These are phyloP conservation scores for Solanum aculeatissimum DNA, from an alignment of 305 asterid genomes.

Conservation along the genomic window DNA sequence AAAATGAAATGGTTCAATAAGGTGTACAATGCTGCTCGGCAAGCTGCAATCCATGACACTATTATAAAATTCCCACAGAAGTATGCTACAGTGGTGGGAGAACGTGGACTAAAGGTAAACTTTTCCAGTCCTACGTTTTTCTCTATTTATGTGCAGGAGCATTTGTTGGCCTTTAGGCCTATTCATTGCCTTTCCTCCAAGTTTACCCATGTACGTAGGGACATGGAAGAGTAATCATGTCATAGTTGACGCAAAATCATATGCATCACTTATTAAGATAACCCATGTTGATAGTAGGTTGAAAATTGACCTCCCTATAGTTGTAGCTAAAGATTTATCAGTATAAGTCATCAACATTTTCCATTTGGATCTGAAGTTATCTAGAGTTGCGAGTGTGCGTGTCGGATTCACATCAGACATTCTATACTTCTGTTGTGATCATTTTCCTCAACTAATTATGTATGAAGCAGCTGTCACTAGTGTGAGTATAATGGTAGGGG, in stretches of 20 bases:
- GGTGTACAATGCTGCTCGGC: constrained; percentile 92
- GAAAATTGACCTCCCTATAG: not conserved
- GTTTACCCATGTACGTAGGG: not conserved
- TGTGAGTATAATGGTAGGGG: not conserved
- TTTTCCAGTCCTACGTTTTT: not conserved
- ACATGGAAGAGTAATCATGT: not conserved
- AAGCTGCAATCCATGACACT: constrained; percentile 90
- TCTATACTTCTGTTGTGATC: not conserved
- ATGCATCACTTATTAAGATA: not conserved
- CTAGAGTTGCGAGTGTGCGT: not conserved
- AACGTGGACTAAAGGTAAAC: constrained; percentile 93
- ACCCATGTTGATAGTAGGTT: not conserved
- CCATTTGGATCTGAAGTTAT: not conserved
- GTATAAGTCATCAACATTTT: not conserved
- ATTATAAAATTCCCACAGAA: constrained; percentile 82
- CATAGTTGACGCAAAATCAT: not conserved
- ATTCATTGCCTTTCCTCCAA: not conserved
- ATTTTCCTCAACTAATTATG: not conserved
- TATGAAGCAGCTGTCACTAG: not conserved
- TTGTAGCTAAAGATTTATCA: not conserved
- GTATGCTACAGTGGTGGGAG: constrained; percentile 86
- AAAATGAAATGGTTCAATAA: constrained; percentile 14
- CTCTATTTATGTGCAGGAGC: not conserved
- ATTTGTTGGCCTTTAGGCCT: not conserved
- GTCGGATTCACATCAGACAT: not conserved